Evolutionary conservation across 768 basidiomycete species (phyloP).

Genomic region (Mycena latifolia): DNA sequence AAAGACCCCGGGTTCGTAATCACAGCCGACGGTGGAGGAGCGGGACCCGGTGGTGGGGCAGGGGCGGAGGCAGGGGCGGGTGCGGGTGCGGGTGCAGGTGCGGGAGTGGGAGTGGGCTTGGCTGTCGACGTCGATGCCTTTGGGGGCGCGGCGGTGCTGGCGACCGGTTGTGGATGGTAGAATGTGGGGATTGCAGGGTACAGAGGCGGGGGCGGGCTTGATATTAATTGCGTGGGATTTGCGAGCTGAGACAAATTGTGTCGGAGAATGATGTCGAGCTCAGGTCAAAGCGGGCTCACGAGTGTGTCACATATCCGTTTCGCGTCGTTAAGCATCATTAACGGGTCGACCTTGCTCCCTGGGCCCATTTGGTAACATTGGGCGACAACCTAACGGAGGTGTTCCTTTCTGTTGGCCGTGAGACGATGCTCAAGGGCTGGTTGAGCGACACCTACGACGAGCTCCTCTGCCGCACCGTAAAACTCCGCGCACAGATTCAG

Average conservation of each 20-base stretch:
- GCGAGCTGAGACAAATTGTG: conserved; percentile 63
- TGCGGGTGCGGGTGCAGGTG: conserved; percentile 47
- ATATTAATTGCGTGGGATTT: conserved; percentile 78
- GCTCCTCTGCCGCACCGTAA: conserved; percentile 87
- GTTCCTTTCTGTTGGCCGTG: conserved; percentile 61
- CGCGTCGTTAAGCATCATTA: conserved; percentile 80
- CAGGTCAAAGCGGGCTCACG: conserved; percentile 53
- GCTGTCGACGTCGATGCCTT: conserved; percentile 44
- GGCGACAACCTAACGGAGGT: conserved; percentile 77
- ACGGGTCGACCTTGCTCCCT: conserved; percentile 76
- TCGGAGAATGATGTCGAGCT: conserved; percentile 27
- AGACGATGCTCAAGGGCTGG: conserved; percentile 27
- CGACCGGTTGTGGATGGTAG: conserved; percentile 45
- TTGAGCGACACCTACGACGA: conserved; percentile 68
- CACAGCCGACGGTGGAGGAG: conserved; percentile 54
- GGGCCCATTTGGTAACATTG: conserved; percentile 86
- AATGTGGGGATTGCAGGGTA: conserved; percentile 62
- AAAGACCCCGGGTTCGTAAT: conserved; percentile 82
- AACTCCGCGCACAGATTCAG: conserved; percentile 88
- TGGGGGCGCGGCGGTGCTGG: conserved; percentile 43
- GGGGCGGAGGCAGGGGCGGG: conserved; percentile 46
- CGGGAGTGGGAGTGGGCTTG: conserved; percentile 41
- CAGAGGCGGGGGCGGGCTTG: conserved; percentile 73
- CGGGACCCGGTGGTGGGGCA: conserved; percentile 21
- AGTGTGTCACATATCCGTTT: conserved; percentile 84